These are phyloP conservation scores for Macrocystidia cucumis DNA, from an alignment of 1,284 basidiomycete species.

Conservation along the genomic window DNA sequence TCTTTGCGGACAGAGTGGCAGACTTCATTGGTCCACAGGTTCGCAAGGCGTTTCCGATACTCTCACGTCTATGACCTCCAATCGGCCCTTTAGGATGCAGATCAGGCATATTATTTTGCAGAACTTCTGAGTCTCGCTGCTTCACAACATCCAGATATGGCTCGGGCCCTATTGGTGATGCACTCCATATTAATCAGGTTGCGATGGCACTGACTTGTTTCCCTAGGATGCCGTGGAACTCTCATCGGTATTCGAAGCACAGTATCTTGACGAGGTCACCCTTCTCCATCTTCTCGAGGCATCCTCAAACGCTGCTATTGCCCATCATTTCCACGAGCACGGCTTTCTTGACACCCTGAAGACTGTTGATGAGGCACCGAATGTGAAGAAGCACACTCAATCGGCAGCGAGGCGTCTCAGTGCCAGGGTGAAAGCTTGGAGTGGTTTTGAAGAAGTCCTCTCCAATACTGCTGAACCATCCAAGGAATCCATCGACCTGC, in stretches of 20 bases:
- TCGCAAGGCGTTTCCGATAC: constrained; percentile 3
- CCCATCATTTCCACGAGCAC: constrained; percentile 31
- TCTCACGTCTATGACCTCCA: not conserved
- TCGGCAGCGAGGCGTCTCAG: constrained; percentile 36
- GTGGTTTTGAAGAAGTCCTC: constrained; percentile 49
- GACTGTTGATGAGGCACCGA: constrained; percentile 30
- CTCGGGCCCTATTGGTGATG: constrained; percentile 32
- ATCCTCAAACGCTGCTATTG: constrained; percentile 53
- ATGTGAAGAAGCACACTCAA: constrained; percentile 31
- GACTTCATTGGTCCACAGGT: constrained; percentile 49
- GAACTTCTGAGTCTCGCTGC: constrained; percentile 53
- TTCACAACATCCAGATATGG: constrained; percentile 54
- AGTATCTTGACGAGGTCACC: constrained; percentile 45
- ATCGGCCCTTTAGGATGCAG: constrained; percentile 29
- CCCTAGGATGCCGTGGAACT: constrained; percentile 48
- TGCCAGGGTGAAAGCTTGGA: constrained; percentile 50
- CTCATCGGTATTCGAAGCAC: constrained; percentile 41
- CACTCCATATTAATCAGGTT: not conserved
- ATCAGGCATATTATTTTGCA: constrained; percentile 51
- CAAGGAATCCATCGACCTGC: constrained; percentile 31
- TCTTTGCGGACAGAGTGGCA: constrained; percentile 46
- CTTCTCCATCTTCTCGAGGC: constrained; percentile 52
- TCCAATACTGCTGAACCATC: constrained; percentile 46
- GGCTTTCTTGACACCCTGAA: constrained; percentile 34
- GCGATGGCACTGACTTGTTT: not conserved